Evolutionary conservation across 2,329 filamentous ascomycete species (phyloP).

Genomic region (Pseudocercospora eumusae): DNA sequence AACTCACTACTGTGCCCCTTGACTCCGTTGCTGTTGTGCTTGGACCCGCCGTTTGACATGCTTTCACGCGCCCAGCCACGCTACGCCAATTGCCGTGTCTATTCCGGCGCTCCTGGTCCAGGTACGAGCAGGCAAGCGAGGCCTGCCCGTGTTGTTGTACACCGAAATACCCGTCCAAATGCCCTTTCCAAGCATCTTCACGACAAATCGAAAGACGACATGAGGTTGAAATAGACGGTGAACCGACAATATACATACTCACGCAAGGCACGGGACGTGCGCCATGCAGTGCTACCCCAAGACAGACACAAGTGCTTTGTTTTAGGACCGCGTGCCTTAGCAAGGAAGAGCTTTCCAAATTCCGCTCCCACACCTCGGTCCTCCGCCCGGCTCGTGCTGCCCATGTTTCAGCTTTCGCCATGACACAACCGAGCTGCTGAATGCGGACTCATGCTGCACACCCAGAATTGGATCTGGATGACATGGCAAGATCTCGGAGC

Average conservation of each 20-base stretch:
- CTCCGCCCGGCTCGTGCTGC: background rate
- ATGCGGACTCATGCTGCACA: background rate
- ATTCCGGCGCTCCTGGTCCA: constrained; percentile 4
- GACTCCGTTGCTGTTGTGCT: background rate
- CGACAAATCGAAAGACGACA: background rate
- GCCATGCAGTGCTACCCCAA: constrained; percentile 4
- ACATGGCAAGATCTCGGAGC: no score
- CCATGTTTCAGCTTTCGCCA: no score
- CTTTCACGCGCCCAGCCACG: background rate
- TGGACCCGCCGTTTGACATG: background rate
- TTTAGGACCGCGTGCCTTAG: background rate
- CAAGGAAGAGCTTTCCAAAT: no score
- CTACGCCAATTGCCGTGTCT: constrained; percentile 1
- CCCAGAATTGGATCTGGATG: no score
- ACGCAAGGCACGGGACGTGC: constrained; percentile 9
- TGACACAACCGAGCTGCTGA: background rate
- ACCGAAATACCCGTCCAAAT: background rate
- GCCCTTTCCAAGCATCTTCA: background rate
- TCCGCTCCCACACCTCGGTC: background rate
- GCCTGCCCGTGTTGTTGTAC: background rate
- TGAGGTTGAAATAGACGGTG: constrained; percentile 7
- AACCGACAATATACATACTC: background rate
- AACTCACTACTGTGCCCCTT: background rate
- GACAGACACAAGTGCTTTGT: constrained; percentile 5
- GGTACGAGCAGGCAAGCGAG: background rate